Conservation (phyloP, 495 filamentous ascomycete species). For the Physcia stellaris region DNA sequence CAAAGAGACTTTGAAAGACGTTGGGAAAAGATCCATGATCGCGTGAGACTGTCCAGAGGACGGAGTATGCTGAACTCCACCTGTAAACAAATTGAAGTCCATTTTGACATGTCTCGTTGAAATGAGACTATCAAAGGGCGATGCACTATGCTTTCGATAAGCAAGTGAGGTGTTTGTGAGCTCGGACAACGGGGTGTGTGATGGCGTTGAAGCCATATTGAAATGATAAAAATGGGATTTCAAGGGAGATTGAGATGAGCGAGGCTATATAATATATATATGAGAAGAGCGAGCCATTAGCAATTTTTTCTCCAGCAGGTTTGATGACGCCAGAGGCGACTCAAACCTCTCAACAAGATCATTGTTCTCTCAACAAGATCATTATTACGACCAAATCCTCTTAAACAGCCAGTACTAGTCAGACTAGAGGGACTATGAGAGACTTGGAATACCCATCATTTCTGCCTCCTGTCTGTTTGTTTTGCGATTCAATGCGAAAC, state of each 20-base stretch:
- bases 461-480: background rate
- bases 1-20: background rate
- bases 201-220: too few relatives aligned
- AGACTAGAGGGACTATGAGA: background rate
- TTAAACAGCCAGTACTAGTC: background rate
- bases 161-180: too few relatives aligned
- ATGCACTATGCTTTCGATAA: too few relatives aligned
- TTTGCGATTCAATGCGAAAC: background rate
- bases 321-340: too few relatives aligned
- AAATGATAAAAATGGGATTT: too few relatives aligned
- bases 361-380: too few relatives aligned
- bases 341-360: too few relatives aligned
- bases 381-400: background rate
- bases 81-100: background rate
- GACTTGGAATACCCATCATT: background rate
- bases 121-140: background rate
- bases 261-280: too few relatives aligned
- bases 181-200: too few relatives aligned
- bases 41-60: background rate
- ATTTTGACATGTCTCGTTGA: background rate
- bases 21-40: background rate
- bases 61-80: background rate
- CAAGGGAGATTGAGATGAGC: too few relatives aligned
- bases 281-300: too few relatives aligned
- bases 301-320: too few relatives aligned